Percentiles rank a stretch among this genome's conserved stretches.
Evolutionary conservation across 2,329 filamentous ascomycete species (phyloP).

Genomic region (Fusarium albosuccineum): DNA sequence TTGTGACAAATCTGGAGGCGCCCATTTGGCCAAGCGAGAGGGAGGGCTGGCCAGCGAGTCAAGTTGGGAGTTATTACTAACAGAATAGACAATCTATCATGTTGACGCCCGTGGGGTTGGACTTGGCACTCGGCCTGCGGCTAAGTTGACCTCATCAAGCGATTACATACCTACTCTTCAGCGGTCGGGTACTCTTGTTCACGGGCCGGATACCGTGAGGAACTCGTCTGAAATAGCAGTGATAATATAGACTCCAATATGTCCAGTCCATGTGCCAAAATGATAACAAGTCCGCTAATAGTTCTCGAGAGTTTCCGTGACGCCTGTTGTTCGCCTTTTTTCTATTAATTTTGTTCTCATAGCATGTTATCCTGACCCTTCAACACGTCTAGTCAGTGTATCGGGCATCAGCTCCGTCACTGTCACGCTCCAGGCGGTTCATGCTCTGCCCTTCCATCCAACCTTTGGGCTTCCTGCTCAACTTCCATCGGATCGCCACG

Average conservation of each 20-base stretch:
- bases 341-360: constrained; percentile 2
- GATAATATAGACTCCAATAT: too few relatives aligned
- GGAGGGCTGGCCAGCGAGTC: not conserved
- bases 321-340: not conserved
- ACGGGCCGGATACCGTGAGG: too few relatives aligned
- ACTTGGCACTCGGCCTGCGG: not conserved
- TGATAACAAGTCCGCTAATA: not conserved
- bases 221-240: too few relatives aligned
- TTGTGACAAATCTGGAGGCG: constrained; percentile 28
- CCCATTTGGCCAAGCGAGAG: constrained; percentile 16
- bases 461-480: constrained; percentile 43
- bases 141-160: not conserved
- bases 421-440: constrained; percentile 26
- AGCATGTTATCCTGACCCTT: not conserved
- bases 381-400: constrained; percentile 36
- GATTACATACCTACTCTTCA: not conserved
- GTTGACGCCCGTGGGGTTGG: not conserved
- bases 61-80: constrained; percentile 10
- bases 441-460: constrained; percentile 43
- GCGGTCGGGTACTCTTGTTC: too few relatives aligned
- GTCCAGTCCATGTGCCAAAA: not conserved
- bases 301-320: not conserved
- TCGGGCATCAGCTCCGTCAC: constrained; percentile 19
- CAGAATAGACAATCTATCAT: not conserved
- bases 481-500: constrained; percentile 40